Conservation (phyloP, 345 rosid genomes). For the Corchorus olitorius region DNA sequence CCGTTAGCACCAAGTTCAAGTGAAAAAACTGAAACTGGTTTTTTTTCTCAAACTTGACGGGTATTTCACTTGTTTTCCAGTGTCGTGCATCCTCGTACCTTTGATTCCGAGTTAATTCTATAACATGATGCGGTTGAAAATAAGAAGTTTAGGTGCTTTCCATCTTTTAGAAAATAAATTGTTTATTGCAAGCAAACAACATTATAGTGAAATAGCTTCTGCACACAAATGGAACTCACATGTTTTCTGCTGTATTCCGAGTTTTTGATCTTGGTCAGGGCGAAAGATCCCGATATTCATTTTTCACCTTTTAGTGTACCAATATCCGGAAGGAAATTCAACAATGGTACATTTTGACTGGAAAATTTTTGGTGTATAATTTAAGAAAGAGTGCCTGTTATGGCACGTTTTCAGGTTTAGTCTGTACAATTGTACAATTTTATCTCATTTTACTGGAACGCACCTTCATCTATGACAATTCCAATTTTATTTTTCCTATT, state of each 20-base stretch:
- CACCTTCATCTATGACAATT: too few relatives aligned
- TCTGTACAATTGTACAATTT: too few relatives aligned
- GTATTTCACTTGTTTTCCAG: slow-evolving; percentile 16
- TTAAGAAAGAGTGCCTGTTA: not conserved
- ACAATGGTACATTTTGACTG: not conserved
- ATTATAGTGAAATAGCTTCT: slow-evolving; percentile 7
- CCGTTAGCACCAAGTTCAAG: slow-evolving; percentile 60
- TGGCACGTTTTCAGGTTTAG: not conserved
- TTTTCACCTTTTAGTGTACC: slow-evolving; percentile 10
- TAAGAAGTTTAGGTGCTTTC: slow-evolving; percentile 17
- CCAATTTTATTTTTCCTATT: not conserved
- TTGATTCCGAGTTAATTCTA: not conserved
- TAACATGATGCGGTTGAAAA: slow-evolving; percentile 20
- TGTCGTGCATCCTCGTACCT: slow-evolving; percentile 22
- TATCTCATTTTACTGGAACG: not conserved
- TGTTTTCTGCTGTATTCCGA: not conserved
- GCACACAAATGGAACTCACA: not conserved
- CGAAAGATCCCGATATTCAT: slow-evolving; percentile 8
- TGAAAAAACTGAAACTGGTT: slow-evolving; percentile 24
- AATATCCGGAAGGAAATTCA: slow-evolving; percentile 6
- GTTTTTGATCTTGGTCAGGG: not conserved
- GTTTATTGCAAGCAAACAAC: slow-evolving; percentile 20
- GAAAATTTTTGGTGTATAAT: not conserved
- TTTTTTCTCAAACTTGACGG: slow-evolving; percentile 8
- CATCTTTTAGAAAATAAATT: slow-evolving; percentile 31